A percentile compares a stretch with the other conserved stretches of the same genome.
Conservation (phyloP, 345 rosid species). For the Citrus maxima region DNA sequence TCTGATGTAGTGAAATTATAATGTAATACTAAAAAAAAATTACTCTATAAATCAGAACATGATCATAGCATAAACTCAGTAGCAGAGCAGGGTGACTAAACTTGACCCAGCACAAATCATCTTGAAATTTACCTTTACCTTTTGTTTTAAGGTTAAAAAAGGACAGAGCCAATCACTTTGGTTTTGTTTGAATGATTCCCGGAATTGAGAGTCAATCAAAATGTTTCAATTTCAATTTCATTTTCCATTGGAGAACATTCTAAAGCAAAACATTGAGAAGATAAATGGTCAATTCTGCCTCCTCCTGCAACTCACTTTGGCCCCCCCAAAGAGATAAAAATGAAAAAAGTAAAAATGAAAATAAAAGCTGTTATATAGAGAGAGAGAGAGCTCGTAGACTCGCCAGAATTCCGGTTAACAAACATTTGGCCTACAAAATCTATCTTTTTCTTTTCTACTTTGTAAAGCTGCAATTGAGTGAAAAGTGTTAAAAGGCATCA, state of each 20-base stretch:
- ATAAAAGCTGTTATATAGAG: not conserved
- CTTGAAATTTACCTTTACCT: not conserved
- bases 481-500: slow-evolving; percentile 9
- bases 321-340: not conserved
- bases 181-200: not conserved
- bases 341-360: not conserved
- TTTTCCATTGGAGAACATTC: slow-evolving; percentile 1
- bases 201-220: slow-evolving; percentile 20
- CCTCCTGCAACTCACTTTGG: slow-evolving; percentile 11
- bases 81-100: not conserved
- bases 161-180: not conserved
- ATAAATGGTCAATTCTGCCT: slow-evolving; percentile 6
- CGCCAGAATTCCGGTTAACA: slow-evolving; percentile 18
- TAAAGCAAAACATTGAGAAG: slow-evolving; percentile 7
- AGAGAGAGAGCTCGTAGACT: not conserved
- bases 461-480: slow-evolving; percentile 10
- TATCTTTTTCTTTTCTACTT: slow-evolving; percentile 21
- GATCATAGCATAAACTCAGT: not conserved
- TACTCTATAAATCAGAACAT: not conserved
- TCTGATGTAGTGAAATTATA: too few species aligned
- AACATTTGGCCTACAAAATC: slow-evolving; percentile 31
- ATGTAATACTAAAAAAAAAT: too few species aligned
- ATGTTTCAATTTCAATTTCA: not conserved
- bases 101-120: not conserved
- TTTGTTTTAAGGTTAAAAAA: not conserved